Evolutionary conservation across 169 alveolate species (phyloP).

Genomic region (Plasmodium reichenowi): DNA sequence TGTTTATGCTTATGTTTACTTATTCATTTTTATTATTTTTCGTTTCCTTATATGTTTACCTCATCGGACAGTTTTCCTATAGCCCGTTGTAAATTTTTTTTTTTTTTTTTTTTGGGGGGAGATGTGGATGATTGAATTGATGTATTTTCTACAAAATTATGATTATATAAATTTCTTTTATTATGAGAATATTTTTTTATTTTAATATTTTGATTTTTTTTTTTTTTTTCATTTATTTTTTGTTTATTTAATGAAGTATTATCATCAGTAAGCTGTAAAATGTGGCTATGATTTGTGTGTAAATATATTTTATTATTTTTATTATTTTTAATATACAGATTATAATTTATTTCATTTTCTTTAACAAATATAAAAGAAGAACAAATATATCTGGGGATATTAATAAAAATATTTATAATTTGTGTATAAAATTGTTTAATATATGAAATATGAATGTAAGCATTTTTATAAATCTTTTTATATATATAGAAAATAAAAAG

Average conservation of each 20-base stretch:
- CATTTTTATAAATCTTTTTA: neutral
- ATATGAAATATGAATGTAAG: constrained; percentile 3
- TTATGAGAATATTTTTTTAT: neutral
- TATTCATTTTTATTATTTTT: neutral
- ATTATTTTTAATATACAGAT: constrained; percentile 21
- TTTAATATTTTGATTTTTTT: neutral
- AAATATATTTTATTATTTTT: constrained; percentile 5
- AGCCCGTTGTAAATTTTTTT: neutral
- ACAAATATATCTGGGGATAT: constrained; percentile 17
- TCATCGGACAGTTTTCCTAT: neutral
- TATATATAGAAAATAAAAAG: constrained; percentile 11
- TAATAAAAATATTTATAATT: constrained; percentile 19
- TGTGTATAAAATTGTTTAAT: constrained; percentile 24
- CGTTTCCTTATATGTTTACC: no score
- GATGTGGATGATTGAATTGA: neutral
- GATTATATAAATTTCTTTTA: neutral
- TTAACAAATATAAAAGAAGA: constrained; percentile 4
- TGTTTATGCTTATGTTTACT: neutral
- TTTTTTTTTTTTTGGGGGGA: constrained; percentile 15
- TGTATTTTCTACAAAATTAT: no score
- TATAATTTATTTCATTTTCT: constrained; percentile 20
- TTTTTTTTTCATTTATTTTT: neutral
- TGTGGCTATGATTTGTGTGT: neutral
- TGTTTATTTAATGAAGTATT: neutral
- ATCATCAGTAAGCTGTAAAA: neutral